Conservation (phyloP, 2,329 filamentous ascomycete genomes). For the Diaporthe citriasiana region DNA sequence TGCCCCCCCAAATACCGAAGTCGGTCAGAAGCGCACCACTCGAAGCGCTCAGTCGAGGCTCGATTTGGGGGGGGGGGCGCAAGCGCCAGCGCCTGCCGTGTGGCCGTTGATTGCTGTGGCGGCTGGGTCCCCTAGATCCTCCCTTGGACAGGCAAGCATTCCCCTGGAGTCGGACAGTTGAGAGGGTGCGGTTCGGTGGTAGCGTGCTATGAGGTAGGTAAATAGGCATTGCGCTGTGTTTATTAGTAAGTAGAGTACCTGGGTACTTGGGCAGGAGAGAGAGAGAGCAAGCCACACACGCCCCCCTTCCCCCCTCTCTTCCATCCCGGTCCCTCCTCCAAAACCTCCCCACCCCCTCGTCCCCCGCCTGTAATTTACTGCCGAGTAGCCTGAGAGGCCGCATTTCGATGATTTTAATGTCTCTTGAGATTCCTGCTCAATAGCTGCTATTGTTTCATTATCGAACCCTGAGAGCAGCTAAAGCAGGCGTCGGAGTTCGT, state of each 20-base stretch:
- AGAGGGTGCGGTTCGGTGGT: conserved; percentile 19
- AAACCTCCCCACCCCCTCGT: not conserved
- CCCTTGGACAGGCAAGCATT: conserved; percentile 19
- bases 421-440: not conserved
- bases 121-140: not conserved
- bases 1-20: conserved; percentile 3
- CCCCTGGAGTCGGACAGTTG: conserved; percentile 20
- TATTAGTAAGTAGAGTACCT: not conserved
- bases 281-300: conserved; percentile 8
- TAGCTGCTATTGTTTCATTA: not conserved
- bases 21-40: conserved; percentile 18
- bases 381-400: not conserved
- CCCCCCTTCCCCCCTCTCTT: not conserved
- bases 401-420: not conserved
- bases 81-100: conserved; percentile 3
- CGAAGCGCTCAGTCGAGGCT: conserved; percentile 9
- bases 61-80: not conserved
- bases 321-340: not conserved
- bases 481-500: conserved; percentile 28
- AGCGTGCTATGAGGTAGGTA: not conserved
- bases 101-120: conserved; percentile 23
- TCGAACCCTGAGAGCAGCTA: conserved; percentile 4
- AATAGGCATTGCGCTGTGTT: too few relatives aligned
- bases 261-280: not conserved
- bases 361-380: conserved; percentile 14